phyloP scores from a whole-genome alignment of 176 grass and related monocot genomes.

The Carex cristatella region DNA sequence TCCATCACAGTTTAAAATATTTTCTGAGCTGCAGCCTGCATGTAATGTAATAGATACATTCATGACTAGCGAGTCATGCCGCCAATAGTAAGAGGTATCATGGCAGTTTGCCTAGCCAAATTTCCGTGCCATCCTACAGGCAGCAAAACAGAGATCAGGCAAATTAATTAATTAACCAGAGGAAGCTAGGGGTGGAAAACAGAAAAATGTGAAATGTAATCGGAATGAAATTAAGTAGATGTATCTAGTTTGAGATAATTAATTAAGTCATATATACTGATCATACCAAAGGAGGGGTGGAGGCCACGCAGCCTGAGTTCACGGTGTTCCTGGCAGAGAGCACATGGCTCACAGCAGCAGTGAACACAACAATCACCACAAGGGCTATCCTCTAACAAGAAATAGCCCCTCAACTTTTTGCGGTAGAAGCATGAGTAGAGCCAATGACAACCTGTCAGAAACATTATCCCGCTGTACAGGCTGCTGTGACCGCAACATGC shows the following conservation, averaged over 20 bases:
- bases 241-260: too few species aligned
- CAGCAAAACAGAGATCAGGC: not conserved
- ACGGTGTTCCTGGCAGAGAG: conserved; percentile 68
- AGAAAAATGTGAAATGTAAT: too few species aligned
- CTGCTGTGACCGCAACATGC: conserved; percentile 49
- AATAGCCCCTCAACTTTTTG: conserved; percentile 50
- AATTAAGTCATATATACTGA: too few species aligned
- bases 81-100: conserved; percentile 15
- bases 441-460: conserved; percentile 44
- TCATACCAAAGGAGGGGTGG: conserved; percentile 19
- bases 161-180: too few species aligned
- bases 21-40: not conserved
- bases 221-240: too few species aligned
- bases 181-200: too few species aligned
- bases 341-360: conserved; percentile 58
- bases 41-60: not conserved
- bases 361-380: conserved; percentile 65
- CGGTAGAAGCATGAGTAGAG: conserved; percentile 80
- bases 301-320: conserved; percentile 37
- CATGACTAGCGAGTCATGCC: conserved; percentile 25
- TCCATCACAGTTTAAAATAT: not conserved
- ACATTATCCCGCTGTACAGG: conserved; percentile 39
- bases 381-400: conserved; percentile 40
- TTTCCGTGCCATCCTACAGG: conserved; percentile 31
- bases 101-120: not conserved